phyloP scores from a whole-genome alignment of 306 rosid genomes.

The Cicer yamashitae region DNA sequence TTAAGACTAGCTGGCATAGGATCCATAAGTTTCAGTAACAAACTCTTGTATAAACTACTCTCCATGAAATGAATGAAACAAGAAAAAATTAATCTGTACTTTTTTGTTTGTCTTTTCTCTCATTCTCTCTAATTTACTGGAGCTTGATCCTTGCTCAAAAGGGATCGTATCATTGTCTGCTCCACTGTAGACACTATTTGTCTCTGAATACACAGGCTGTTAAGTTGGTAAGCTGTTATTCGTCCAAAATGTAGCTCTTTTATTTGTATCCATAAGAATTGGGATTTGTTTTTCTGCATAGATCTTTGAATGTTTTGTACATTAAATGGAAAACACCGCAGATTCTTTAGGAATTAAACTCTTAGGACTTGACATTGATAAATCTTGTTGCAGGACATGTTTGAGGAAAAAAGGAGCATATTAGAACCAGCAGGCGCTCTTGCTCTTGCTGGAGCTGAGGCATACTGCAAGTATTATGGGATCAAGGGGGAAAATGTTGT shows the following conservation, averaged over 20 bases:
- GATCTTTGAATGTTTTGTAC: conserved; percentile 23
- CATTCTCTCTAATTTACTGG: no score
- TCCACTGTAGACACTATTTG: no score
- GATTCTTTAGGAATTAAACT: background rate
- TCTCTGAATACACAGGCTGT: no score
- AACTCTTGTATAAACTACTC: no score
- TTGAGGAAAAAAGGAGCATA: conserved; percentile 93
- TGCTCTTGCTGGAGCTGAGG: conserved; percentile 97
- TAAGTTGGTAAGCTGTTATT: conserved; percentile 19
- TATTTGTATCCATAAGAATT: background rate
- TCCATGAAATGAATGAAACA: no score
- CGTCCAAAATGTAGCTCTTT: background rate
- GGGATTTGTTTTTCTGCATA: background rate
- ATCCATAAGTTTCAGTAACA: no score
- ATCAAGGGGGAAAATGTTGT: conserved; percentile 81
- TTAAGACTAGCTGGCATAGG: no score
- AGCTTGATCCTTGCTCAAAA: no score
- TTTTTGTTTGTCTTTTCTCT: no score
- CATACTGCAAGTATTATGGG: conserved; percentile 95
- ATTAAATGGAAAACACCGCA: conserved; percentile 15
- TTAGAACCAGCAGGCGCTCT: conserved; percentile 99
- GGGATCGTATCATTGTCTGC: no score
- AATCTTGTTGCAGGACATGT: conserved; percentile 82
- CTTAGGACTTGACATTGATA: conserved; percentile 18
- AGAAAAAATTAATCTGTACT: no score